phyloP scores from a whole-genome alignment of 1,139 yeast species.

The Hanseniaspora gamundiae region DNA sequence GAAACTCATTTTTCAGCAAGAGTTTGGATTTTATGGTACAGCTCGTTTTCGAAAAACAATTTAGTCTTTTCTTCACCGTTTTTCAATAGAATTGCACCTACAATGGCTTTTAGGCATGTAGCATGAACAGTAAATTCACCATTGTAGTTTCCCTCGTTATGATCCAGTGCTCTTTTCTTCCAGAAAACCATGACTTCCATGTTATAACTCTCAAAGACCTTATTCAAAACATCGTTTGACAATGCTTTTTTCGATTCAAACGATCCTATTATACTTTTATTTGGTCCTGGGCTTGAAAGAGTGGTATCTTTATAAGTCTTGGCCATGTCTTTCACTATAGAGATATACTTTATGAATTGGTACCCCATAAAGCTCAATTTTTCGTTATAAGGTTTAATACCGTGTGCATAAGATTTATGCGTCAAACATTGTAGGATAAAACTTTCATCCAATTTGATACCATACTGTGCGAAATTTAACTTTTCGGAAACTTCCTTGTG shows the following conservation, averaged over 20 bases:
- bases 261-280: slow-evolving; percentile 48
- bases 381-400: slow-evolving; percentile 78
- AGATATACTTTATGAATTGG: slow-evolving; percentile 53
- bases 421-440: slow-evolving; percentile 69
- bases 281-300: slow-evolving; percentile 30
- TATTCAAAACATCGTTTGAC: slow-evolving; percentile 39
- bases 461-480: slow-evolving; percentile 26
- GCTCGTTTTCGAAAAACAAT: slow-evolving; percentile 39
- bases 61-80: slow-evolving; percentile 55
- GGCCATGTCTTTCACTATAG: slow-evolving; percentile 26
- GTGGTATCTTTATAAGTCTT: slow-evolving; percentile 1
- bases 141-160: slow-evolving; percentile 36
- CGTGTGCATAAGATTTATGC: slow-evolving; percentile 90
- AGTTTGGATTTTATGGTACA: slow-evolving; percentile 4
- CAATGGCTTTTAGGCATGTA: slow-evolving; percentile 58
- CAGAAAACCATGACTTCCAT: slow-evolving; percentile 57
- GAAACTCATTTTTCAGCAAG: background rate
- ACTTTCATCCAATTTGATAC: slow-evolving; percentile 16
- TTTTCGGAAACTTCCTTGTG: slow-evolving; percentile 15
- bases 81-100: slow-evolving; percentile 66
- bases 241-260: slow-evolving; percentile 38
- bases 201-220: slow-evolving; percentile 37
- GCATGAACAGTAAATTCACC: slow-evolving; percentile 55
- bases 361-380: slow-evolving; percentile 70
- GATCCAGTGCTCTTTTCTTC: slow-evolving; percentile 46